Evolutionary conservation across 2,329 filamentous ascomycete genomes (phyloP).

Genomic region (Sclerotinia spermophila): DNA sequence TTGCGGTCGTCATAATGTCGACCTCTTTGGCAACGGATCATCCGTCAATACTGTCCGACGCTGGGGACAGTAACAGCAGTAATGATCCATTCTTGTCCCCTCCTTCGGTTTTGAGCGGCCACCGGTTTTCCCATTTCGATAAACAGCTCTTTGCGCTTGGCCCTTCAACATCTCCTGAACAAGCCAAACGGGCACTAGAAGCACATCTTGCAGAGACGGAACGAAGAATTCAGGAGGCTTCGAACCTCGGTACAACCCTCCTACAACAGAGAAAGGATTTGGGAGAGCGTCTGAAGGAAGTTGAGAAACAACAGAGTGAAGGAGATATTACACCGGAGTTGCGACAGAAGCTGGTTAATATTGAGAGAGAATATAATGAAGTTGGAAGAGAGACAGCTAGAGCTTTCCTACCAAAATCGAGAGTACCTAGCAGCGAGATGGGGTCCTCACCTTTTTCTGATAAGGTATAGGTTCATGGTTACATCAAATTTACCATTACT

Average conservation of each 20-base stretch:
- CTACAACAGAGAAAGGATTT: slow-evolving; percentile 84
- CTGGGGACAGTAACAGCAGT: slow-evolving; percentile 24
- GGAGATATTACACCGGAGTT: slow-evolving; percentile 79
- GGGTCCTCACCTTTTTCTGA: slow-evolving; percentile 45
- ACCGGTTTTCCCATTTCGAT: slow-evolving; percentile 82
- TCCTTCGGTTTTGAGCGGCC: slow-evolving; percentile 54
- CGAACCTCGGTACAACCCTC: slow-evolving; percentile 80
- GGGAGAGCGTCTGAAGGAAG: slow-evolving; percentile 74
- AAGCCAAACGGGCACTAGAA: slow-evolving; percentile 84
- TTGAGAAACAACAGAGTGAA: slow-evolving; percentile 73
- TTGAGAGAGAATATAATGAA: slow-evolving; percentile 94
- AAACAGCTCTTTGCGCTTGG: slow-evolving; percentile 74
- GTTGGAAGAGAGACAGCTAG: slow-evolving; percentile 85
- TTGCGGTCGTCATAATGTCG: slow-evolving; percentile 37
- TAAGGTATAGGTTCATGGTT: slow-evolving; percentile 40
- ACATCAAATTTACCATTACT: slow-evolving; percentile 22
- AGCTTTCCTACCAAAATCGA: slow-evolving; percentile 81
- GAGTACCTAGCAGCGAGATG: slow-evolving; percentile 67
- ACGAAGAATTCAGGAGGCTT: slow-evolving; percentile 84
- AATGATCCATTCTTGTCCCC: slow-evolving; percentile 56
- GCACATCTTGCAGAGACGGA: slow-evolving; percentile 92
- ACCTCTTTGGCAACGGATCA: slow-evolving; percentile 31
- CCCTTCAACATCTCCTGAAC: slow-evolving; percentile 72
- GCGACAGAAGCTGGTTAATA: slow-evolving; percentile 74
- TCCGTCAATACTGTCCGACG: slow-evolving; percentile 27